These are phyloP conservation scores for Wolfiporia cocos DNA, from an alignment of 1,284 basidiomycete species.

Conservation along the genomic window DNA sequence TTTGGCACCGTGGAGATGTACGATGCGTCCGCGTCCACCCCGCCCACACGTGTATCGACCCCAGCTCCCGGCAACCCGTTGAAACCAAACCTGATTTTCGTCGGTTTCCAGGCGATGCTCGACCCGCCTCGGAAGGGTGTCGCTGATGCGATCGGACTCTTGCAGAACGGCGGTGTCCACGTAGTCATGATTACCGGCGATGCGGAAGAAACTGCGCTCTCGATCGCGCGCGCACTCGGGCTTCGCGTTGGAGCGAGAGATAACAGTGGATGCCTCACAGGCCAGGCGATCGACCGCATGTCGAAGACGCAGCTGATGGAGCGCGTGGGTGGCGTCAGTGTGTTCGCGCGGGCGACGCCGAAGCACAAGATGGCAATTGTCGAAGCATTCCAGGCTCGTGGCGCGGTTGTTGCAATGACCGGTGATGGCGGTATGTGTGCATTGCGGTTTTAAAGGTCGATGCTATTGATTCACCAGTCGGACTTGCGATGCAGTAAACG, in stretches of 20 bases:
- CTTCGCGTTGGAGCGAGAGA: constrained; percentile 48
- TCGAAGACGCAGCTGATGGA: constrained; percentile 78
- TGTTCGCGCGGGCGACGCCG: constrained; percentile 94
- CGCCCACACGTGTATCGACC: constrained; percentile 20
- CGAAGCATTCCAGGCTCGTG: constrained; percentile 84
- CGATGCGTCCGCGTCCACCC: constrained; percentile 20
- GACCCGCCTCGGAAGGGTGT: constrained; percentile 94
- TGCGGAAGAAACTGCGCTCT: constrained; percentile 84
- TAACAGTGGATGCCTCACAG: constrained; percentile 59
- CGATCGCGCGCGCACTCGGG: constrained; percentile 90
- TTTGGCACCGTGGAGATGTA: constrained; percentile 49
- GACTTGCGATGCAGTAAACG: constrained; percentile 64
- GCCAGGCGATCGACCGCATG: constrained; percentile 83
- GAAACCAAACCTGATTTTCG: constrained; percentile 74
- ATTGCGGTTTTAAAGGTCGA: neutral
- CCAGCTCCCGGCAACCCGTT: constrained; percentile 32
- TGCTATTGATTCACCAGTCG: neutral
- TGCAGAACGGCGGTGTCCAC: constrained; percentile 86
- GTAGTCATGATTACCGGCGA: constrained; percentile 99
- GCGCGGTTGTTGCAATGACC: constrained; percentile 94
- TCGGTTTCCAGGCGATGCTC: constrained; percentile 91
- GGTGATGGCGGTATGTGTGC: constrained; percentile 73
- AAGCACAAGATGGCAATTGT: constrained; percentile 98
- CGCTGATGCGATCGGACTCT: constrained; percentile 75
- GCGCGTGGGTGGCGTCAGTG: constrained; percentile 74